Percentiles rank a stretch among this genome's conserved stretches.
These are phyloP conservation scores for Camelina hispida DNA, from an alignment of 345 rosid species.

Conservation along the genomic window DNA sequence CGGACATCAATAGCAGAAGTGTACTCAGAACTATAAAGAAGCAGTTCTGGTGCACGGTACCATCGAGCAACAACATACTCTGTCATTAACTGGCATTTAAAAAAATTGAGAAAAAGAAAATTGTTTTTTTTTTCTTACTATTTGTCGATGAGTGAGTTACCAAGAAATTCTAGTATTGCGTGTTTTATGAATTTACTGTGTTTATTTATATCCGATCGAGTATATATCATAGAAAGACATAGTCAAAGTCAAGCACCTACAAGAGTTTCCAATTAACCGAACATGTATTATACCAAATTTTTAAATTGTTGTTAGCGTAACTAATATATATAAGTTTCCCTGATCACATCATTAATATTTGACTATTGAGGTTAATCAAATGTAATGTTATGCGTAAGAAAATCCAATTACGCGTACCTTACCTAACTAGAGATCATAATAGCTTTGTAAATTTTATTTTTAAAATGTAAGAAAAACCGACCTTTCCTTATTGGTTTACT, in stretches of 20 bases:
- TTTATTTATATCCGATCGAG: no score
- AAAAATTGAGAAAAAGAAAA: no score
- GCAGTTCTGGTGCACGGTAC: conserved; percentile 68
- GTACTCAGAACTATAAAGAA: conserved; percentile 61
- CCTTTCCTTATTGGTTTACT: background rate
- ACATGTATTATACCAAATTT: background rate
- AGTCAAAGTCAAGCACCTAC: no score
- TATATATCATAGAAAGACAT: no score
- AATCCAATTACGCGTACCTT: background rate
- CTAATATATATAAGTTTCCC: background rate
- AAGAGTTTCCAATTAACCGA: background rate
- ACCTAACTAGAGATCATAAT: background rate
- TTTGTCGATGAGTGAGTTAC: no score
- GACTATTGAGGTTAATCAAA: background rate
- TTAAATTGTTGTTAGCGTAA: background rate
- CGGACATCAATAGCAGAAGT: conserved; percentile 68
- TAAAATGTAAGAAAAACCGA: background rate
- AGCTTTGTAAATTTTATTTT: background rate
- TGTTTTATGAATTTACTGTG: no score
- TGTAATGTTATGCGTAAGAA: background rate
- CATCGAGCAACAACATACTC: conserved; percentile 69
- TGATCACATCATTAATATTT: background rate
- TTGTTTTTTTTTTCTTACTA: no score
- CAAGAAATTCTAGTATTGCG: no score
- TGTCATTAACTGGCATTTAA: conserved; percentile 49